phyloP scores from a whole-genome alignment of 441 rosid genomes.

The Adansonia gregorii region DNA sequence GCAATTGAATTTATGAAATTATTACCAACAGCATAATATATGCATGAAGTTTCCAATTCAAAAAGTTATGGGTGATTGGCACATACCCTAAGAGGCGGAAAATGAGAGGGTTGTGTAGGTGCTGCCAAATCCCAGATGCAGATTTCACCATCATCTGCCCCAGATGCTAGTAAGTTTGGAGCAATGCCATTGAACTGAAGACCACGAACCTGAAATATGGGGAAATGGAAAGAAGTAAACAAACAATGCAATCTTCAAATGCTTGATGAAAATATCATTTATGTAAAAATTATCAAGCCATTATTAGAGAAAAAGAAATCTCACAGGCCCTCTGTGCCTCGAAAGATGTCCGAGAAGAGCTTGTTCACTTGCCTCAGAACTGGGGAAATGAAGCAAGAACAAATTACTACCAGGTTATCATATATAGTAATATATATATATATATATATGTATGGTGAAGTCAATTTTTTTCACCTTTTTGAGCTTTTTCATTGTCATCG shows the following conservation, averaged over 20 bases:
- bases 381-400: slow-evolving; percentile 31
- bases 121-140: slow-evolving; percentile 91
- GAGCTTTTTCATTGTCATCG: not conserved
- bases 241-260: slow-evolving; percentile 25
- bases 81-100: slow-evolving; percentile 81
- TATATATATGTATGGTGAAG: not conserved
- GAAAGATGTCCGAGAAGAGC: slow-evolving; percentile 77
- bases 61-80: slow-evolving; percentile 13
- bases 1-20: not conserved
- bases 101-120: slow-evolving; percentile 83
- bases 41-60: slow-evolving; percentile 14
- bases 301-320: slow-evolving; percentile 37
- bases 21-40: not conserved
- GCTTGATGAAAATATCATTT: not conserved
- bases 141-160: slow-evolving; percentile 97
- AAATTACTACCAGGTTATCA: slow-evolving; percentile 1
- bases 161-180: slow-evolving; percentile 92
- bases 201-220: slow-evolving; percentile 83
- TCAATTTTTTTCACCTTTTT: not conserved
- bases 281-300: not conserved
- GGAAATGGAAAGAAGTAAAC: slow-evolving; percentile 21
- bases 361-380: slow-evolving; percentile 66
- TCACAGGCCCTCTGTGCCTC: slow-evolving; percentile 94
- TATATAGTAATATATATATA: not conserved
- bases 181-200: slow-evolving; percentile 81